Evolutionary conservation across 73 alveolate species (phyloP), one percentile per base, ranked within the genome.

Genomic region (Vitrella brassicaformis): DNA sequence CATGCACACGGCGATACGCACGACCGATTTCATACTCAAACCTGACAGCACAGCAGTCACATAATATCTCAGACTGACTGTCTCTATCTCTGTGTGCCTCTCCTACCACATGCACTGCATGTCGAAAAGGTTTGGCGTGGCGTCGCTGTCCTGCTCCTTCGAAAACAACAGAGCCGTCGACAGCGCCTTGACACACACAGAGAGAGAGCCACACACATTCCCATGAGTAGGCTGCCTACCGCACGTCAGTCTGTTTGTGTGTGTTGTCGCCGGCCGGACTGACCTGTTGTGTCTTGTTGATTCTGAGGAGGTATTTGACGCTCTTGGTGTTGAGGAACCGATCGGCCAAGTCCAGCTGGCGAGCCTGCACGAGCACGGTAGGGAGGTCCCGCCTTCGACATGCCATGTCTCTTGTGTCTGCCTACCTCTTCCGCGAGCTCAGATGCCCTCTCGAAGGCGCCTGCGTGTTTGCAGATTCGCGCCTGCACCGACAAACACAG

Each of bases 61-160:
- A n/a, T n/a, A n/a, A n/a, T n/a, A n/a, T n/a, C n/a, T n/a, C n/a
- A n/a, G n/a, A n/a, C n/a, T n/a, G n/a, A n/a, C n/a, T n/a, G n/a
- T n/a, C n/a, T n/a, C n/a, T n/a, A n/a, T n/a, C n/a, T n/a, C n/a
- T n/a, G n/a, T n/a, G n/a, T n/a, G n/a, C n/a, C n/a, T n/a, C 82
- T 93, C 95, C 75, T 68, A 93, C 98, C 98, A 93, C 92, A 93
- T 87, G 75, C 93, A 86, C 85, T 93, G 94, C 89, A 86, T 85
- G 80, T 92, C 96, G 73, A 86, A 82, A 70, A 88, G 89, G 85
- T 89, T 93, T 70, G 91, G 90, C 65, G 90, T 95, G 76, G 67
- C 83, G 14, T 84, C 80, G 47, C 88, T 79, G 65, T 91, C 92
- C n/a, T 91, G 83, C 76, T 76, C 83, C 66, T 76, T 76, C 32